phyloP scores from a whole-genome alignment of 805 yeast species.

The Candida coquimbonensis region DNA sequence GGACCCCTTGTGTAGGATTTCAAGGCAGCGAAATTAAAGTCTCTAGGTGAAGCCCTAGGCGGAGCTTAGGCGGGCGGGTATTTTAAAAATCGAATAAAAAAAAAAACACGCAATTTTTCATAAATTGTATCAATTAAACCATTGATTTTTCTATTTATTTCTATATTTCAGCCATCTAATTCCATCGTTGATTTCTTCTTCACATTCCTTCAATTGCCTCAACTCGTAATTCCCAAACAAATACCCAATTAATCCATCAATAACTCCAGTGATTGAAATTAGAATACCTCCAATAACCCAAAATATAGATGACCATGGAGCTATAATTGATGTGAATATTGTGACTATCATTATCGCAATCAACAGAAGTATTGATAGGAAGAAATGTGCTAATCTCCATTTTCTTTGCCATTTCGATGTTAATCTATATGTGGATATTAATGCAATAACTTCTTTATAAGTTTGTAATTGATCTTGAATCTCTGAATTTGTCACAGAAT shows the following conservation, averaged over 20 bases:
- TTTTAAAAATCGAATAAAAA: no score
- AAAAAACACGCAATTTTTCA: no score
- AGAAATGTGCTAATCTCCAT: constrained; percentile 64
- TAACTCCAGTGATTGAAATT: constrained; percentile 56
- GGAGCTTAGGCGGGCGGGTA: no score
- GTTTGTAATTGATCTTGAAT: not conserved
- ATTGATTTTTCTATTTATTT: not conserved
- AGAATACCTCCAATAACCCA: constrained; percentile 50
- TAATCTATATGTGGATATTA: constrained; percentile 34
- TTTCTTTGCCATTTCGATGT: constrained; percentile 52
- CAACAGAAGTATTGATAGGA: constrained; percentile 42
- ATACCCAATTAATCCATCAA: constrained; percentile 72
- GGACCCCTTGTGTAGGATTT: no score
- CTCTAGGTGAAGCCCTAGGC: no score
- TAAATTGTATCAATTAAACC: no score
- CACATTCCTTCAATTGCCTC: constrained; percentile 72
- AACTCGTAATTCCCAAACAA: constrained; percentile 76
- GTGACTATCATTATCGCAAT: constrained; percentile 49
- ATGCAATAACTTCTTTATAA: not conserved
- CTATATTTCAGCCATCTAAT: not conserved
- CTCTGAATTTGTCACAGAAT: no score
- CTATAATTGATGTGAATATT: constrained; percentile 49
- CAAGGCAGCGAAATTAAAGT: no score
- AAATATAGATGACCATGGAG: constrained; percentile 60
- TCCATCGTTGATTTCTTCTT: constrained; percentile 49